phyloP scores from a whole-genome alignment of 129 eudicot genomes.

The Artemisia annua region DNA sequence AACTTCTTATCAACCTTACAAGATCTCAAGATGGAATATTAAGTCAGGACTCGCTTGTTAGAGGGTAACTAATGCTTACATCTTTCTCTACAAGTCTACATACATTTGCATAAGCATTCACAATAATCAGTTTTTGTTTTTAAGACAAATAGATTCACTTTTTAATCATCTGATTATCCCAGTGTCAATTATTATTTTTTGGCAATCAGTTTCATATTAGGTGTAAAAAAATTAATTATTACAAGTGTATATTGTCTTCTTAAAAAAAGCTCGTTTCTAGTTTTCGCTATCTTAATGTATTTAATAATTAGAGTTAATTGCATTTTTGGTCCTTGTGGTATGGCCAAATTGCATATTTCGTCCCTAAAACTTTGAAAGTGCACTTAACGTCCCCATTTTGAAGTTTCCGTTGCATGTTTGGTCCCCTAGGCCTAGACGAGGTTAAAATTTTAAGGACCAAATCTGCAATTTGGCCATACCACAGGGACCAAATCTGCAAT shows the following conservation, averaged over 20 bases:
- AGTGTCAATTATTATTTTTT: neutral
- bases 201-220: neutral
- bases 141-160: neutral
- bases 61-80: constrained; percentile 57
- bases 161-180: neutral
- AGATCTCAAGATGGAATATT: constrained; percentile 56
- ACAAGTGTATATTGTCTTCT: neutral
- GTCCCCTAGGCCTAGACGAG: no score
- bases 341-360: no score
- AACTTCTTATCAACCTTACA: constrained; percentile 69
- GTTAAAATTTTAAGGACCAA: no score
- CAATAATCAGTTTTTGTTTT: neutral
- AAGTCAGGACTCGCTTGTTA: constrained; percentile 58
- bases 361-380: no score
- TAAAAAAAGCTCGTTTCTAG: neutral
- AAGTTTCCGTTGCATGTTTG: no score
- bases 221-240: neutral
- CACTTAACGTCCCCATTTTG: no score
- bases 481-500: no score
- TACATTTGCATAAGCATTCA: neutral
- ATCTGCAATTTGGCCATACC: no score
- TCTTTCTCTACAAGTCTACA: neutral
- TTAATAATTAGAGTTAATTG: no score
- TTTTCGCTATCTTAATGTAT: no score
- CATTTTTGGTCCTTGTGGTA: no score